Base-by-base conservation (phyloP, 352 stramenopile species). In the Globisporangium abappressorium region DNA sequence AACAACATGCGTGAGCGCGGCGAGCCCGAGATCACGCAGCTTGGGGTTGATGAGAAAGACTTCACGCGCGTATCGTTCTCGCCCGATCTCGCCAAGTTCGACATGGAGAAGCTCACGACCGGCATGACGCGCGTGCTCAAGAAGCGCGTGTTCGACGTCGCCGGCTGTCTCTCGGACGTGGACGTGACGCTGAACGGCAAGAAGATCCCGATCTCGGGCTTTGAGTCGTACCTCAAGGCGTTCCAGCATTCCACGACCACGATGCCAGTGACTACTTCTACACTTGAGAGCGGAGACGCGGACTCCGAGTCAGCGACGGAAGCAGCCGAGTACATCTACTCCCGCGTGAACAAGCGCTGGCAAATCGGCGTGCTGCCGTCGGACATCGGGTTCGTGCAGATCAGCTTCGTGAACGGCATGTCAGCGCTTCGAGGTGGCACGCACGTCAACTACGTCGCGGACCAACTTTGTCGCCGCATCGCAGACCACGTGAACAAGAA, bases 341-440 rank as follows among this genome's bases (percentile, higher is more conserved):
- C 97, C 36, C 89, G 87, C 41, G 77, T 99, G 28, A 97, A 96
- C 70, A 97, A 98, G 59, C 87, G 92, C 7, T 99, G 97, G 97
- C 92, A 99, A 72, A 90, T 99, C 51, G 97, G 94, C 38, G 90
- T 99, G 28, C 71, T 94, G 49, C 79, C 90, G 3, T 97, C 89
- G 0, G 94, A 98, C 62, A 88, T 97, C 11, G 87, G 91, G 54
- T 98, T 98, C 70, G 84, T 98, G 56, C 96, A 99, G 76, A 91
- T 99, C 60, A 99, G 95, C 59, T 99, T 99, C 79, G 98, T 99
- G 5, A 99, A 99, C 73, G 94, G 95, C 36, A 99, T 99, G 81
- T 97, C 86, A 30, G 99, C 98, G 20, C 89, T 91, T 22, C 98
- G 98, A 65, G 98, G 98, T 54, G 98, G 98, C 38, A 93, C 83